These are phyloP conservation scores for Rhizoclosmatium globosum DNA, from an alignment of 192 early-diverging fungal genomes.

Conservation along the genomic window DNA sequence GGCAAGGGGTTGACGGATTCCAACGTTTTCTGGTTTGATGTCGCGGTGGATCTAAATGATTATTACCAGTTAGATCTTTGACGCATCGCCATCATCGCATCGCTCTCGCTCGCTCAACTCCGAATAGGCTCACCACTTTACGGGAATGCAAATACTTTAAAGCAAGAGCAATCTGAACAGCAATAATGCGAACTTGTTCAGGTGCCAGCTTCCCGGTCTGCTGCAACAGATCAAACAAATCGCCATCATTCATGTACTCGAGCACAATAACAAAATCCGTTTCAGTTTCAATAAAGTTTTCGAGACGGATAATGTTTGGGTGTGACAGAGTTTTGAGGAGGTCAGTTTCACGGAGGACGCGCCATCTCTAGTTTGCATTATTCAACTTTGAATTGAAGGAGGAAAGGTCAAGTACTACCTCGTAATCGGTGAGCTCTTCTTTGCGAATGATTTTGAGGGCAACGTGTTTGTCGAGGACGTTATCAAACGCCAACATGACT, in stretches of 20 bases:
- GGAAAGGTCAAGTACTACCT: neutral
- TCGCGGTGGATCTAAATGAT: conserved; percentile 64
- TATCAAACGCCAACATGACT: conserved; percentile 8
- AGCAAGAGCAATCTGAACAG: conserved; percentile 85
- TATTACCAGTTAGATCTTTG: neutral
- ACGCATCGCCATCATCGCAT: neutral
- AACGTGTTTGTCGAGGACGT: neutral
- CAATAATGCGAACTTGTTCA: conserved; percentile 69
- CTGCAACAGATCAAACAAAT: conserved; percentile 77
- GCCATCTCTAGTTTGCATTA: conserved; percentile 62
- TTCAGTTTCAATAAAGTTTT: conserved; percentile 79
- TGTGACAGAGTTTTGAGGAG: conserved; percentile 85
- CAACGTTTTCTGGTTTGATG: conserved; percentile 93
- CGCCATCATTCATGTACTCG: conserved; percentile 88
- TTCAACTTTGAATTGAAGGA: too few species aligned
- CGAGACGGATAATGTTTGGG: conserved; percentile 76
- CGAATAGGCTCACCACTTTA: conserved; percentile 53
- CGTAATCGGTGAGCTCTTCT: neutral
- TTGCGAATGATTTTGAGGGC: conserved; percentile 9
- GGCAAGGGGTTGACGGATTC: conserved; percentile 60
- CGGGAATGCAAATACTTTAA: conserved; percentile 85
- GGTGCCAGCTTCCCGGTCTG: neutral
- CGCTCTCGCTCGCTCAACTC: neutral
- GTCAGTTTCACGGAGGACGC: conserved; percentile 87
- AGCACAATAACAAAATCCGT: conserved; percentile 81